Conservation (phyloP, 2,329 filamentous ascomycete genomes). For the Diplodia mutila region DNA sequence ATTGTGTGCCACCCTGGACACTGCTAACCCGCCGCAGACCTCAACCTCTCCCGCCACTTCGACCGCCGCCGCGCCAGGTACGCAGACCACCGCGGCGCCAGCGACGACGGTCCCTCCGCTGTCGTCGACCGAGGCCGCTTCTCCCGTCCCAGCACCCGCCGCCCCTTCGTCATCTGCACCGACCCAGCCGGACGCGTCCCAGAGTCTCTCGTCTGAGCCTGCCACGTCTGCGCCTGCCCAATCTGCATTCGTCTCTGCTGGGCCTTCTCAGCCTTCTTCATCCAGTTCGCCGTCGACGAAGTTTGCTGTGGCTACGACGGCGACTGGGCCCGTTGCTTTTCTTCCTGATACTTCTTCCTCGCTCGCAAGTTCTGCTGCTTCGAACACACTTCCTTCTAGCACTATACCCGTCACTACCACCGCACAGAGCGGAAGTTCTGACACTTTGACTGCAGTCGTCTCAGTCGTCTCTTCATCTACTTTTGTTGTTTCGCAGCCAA, state of each 20-base stretch:
- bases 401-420: neutral
- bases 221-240: neutral
- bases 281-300: neutral
- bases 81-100: constrained; percentile 31
- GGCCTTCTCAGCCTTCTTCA: neutral
- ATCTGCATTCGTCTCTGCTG: neutral
- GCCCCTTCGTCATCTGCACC: constrained; percentile 1
- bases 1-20: constrained; percentile 24
- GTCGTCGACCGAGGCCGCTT: constrained; percentile 27
- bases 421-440: constrained; percentile 15
- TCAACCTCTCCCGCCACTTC: constrained; percentile 34
- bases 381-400: constrained; percentile 15
- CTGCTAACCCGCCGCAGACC: constrained; percentile 26
- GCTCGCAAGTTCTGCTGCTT: constrained; percentile 15
- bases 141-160: constrained; percentile 21
- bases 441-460: constrained; percentile 19
- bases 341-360: neutral
- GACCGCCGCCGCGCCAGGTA: constrained; percentile 35
- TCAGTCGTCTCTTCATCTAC: constrained; percentile 23
- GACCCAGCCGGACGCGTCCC: neutral
- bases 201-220: neutral
- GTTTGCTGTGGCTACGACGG: constrained; percentile 5
- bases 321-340: neutral
- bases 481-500: constrained; percentile 4
- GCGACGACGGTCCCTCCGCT: constrained; percentile 28